phyloP scores from a whole-genome alignment of 768 basidiomycete genomes.

The Mycena indigotica region DNA sequence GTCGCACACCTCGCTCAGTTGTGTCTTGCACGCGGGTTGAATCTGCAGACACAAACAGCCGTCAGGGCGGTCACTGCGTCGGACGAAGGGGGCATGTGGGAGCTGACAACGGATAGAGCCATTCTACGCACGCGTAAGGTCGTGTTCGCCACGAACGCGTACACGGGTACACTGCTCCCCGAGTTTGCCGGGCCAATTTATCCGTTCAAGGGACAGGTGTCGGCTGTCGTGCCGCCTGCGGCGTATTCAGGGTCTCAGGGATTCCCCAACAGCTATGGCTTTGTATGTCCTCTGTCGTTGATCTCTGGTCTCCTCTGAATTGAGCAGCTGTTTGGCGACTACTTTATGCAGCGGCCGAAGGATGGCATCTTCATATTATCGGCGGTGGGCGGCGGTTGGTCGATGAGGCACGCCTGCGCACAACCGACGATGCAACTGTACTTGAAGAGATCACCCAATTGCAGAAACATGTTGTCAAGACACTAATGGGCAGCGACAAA shows the following conservation, averaged over 20 bases:
- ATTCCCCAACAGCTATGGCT: conserved; percentile 22
- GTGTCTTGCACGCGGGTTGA: conserved; percentile 27
- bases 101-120: conserved; percentile 38
- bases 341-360: conserved; percentile 30
- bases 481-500: not conserved
- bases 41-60: conserved; percentile 33
- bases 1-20: conserved; percentile 22
- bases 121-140: conserved; percentile 34
- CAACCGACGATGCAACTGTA: conserved; percentile 24
- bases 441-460: conserved; percentile 26
- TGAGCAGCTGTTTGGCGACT: conserved; percentile 18
- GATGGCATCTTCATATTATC: conserved; percentile 26
- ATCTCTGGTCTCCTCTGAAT: not conserved
- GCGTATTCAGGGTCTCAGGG: conserved; percentile 23
- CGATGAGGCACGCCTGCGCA: conserved; percentile 15
- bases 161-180: conserved; percentile 40
- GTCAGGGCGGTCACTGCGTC: conserved; percentile 2
- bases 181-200: conserved; percentile 27
- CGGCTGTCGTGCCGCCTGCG: conserved; percentile 26
- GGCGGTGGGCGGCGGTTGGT: conserved; percentile 25
- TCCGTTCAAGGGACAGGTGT: conserved; percentile 26
- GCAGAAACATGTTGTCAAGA: conserved; percentile 15
- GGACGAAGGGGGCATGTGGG: conserved; percentile 22
- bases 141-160: conserved; percentile 50
- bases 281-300: not conserved